Evolutionary conservation across 2,329 filamentous ascomycete species (phyloP), one percentile per base, ranked within the genome.

Genomic region (Elsinoe necatrix): DNA sequence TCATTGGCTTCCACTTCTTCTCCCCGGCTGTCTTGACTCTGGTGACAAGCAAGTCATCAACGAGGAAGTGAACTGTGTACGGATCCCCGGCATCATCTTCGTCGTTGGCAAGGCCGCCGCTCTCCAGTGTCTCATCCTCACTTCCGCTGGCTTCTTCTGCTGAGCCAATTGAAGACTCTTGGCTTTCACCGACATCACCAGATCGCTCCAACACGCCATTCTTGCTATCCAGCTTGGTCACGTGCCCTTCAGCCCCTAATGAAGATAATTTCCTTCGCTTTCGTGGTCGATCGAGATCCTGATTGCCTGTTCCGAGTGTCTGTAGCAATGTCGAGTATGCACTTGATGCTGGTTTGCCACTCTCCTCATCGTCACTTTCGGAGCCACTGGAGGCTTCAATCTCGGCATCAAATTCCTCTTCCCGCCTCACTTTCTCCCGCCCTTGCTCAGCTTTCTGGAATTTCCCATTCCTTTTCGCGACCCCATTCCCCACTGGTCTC

Each of bases 11-110:
- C 80, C 79, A 83, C 59, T 76, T 71, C 43, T 75, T 77, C 9
- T 72, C 66, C 5, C 71, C 66, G 27, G 76, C 72, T 18, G 73
- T 69, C 58, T 77, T 71, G 34, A 81, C 65, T 34, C 71, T 80
- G 62, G 73, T 72, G 1, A 77, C 72, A 6, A 89, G 72, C 41
- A 79, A 71, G 4, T 78, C 75, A 50, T 86, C 80, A 45, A 91
- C 80, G 0, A 84, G 82, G 41, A 95, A 95, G 71, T 96, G 92
- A 6, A 75, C 72, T 61, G 93, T 86, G 65, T 95, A 96, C 0
- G 89, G 86, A 68, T 95, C 87, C 4, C 72, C 72, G 4, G 56
- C 37, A 41, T 65, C 68, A 7, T 67, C 63, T 8, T 61, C 63
- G 41, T 42, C 55, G 16, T 60, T 51, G 23, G 21, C 41, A 14